Base-by-base conservation (phyloP, 352 stramenopile species). In the Achlya hypogyna region DNA sequence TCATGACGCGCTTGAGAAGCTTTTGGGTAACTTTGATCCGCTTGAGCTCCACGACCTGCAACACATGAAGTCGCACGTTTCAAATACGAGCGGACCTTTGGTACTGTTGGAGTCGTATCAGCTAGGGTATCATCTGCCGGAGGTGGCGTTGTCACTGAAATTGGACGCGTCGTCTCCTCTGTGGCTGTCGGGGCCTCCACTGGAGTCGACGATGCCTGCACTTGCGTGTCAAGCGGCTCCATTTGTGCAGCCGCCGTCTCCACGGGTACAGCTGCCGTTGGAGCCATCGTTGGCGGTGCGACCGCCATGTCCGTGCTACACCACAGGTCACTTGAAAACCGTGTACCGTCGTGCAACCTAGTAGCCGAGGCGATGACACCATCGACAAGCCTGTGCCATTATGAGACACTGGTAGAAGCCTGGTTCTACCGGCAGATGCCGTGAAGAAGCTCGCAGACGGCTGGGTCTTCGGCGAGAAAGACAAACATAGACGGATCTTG, bases 11-110 rank as follows among this genome's bases (percentile, higher is more conserved):
- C 38, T 66, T 66, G 22, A 66, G 28, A 16, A 66, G 35, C 18
- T 66, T 66, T 14, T 53, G 47, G 14, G 59, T 66, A n/a, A 66
- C 16, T 23, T 66, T 66, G 47, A 66, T 34, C 10, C 59, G 59
- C 28, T 66, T 66, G 59, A 66, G 25, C 18, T 53, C 59, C 25
- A 56, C 31, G 16, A 56, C 47, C 59, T 66, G 35, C n/a, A 6
- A 1, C 2, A 18, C 38, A 10, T 45, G 38, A 18, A 45, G 12
- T 16, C 14, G 38, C 14, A 18, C 38, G 38, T 9, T 45, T 10
- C 38, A 3, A 9, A 18, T 45, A 1, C 2, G 2, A 45, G 6
- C n/a, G n/a, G n/a, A n/a, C n/a, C n/a, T n/a, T n/a, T n/a, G n/a
- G n/a, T n/a, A n/a, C n/a, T n/a, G n/a, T n/a, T n/a, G n/a, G n/a